Percentiles rank a stretch among this genome's conserved stretches.
Evolutionary conservation across 805 yeast species (phyloP).

Genomic region (Yarrowia keelungensis): DNA sequence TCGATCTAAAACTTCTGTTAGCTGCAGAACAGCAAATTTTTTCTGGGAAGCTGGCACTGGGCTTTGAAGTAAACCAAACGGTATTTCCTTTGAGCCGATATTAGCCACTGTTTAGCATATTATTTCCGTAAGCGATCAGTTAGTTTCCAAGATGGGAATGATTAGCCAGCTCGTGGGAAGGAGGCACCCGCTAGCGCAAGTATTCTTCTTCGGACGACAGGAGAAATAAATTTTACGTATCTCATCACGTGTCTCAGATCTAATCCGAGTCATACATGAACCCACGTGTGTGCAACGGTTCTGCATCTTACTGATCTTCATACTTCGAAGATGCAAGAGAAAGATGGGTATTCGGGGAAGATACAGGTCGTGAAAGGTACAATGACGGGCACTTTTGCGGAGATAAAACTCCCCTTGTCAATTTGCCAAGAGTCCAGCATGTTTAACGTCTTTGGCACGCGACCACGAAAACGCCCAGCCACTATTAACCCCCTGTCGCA

Average conservation of each 20-base stretch:
- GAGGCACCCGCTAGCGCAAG: not conserved
- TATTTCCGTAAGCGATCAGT: not conserved
- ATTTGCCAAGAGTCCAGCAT: not conserved
- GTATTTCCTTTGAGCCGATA: not conserved
- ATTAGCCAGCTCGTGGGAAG: not conserved
- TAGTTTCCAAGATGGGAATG: not conserved
- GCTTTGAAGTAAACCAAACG: not conserved
- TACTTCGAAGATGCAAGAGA: not conserved
- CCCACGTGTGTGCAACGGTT: not conserved
- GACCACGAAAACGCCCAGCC: not conserved
- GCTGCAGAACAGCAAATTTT: not conserved
- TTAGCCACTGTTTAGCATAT: not conserved
- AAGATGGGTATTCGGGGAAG: not conserved
- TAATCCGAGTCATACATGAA: not conserved
- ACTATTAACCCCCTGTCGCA: not conserved
- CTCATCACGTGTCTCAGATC: not conserved
- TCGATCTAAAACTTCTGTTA: not conserved
- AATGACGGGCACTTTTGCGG: too few relatives aligned
- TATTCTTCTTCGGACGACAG: too few relatives aligned
- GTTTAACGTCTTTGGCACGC: not conserved
- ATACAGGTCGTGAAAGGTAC: too few relatives aligned
- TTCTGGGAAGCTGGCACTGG: not conserved
- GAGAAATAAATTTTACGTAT: too few relatives aligned
- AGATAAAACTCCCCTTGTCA: not conserved
- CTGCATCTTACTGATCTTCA: not conserved